Evolutionary conservation across 805 yeast species (phyloP), one percentile per base, ranked within the genome.

Genomic region (Metschnikowia dekortorum): DNA sequence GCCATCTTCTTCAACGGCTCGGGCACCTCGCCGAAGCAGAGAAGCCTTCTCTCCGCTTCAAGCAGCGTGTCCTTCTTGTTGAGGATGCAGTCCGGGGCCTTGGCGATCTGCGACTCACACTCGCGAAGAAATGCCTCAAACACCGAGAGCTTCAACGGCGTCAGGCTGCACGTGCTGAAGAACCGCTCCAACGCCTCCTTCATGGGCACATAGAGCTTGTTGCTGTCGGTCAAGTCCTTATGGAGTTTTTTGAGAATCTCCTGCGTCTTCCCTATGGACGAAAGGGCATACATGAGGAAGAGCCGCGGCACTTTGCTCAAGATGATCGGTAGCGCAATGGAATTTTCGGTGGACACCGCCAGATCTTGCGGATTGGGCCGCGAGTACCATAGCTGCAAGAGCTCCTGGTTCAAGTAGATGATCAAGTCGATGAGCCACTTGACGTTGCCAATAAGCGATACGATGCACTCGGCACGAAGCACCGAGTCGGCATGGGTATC

Each of bases 351-450:
- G 8, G 58, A 59, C 16, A 73, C 54, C 10, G 52, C 56, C 39
- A 62, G 53, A 33, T 53, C 52, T 2, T 51, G 39, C 6, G 60
- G 54, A 41, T 60, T 50, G 26, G 54, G 46, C 61, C 64, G 54
- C 51, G 62, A 46, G 49, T 61, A 57, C 26, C 68, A 53, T 29
- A 83, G 58, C 33, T 83, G 78, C 26, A 84, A 61, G 33, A 86
- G 66, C 56, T 92, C 96, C 64, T 91, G 96, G 48, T 83, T 80
- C 38, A 88, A 63, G 54, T 80, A 82, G 0, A 85, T 81, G 48
- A 89, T 74, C 53, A 89, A 80, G 62, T 90, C 97, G 32, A 89
- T 78, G 56, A 88, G 79, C 97, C 97, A 92, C 59, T 89, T 81
- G 8, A 87, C 81, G 37, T 86, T 80, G 0, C 97, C 97, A n/a